These are phyloP conservation scores for Bryopsis sp. DNA, from an alignment of 139 green algal genomes.

Conservation along the genomic window DNA sequence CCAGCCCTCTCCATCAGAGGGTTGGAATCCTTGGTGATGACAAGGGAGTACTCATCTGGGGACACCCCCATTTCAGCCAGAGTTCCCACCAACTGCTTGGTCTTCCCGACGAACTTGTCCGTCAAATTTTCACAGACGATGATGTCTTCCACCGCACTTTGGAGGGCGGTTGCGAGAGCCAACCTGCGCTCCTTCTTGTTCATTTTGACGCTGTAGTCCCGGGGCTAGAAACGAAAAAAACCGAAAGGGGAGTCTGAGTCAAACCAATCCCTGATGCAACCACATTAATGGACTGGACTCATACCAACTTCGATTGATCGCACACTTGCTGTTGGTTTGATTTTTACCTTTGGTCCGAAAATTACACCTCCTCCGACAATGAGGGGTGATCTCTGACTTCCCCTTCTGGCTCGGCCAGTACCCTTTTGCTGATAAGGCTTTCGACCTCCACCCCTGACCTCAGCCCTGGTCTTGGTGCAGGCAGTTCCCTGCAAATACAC, in stretches of 20 bases:
- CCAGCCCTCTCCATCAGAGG: conserved; percentile 50
- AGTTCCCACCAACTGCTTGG: conserved; percentile 63
- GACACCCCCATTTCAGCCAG: conserved; percentile 55
- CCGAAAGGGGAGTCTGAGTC: not conserved
- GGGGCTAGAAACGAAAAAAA: conserved; percentile 49
- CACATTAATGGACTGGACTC: not conserved
- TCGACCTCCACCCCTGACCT: conserved; percentile 73
- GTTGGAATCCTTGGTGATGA: conserved; percentile 59
- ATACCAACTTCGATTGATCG: not conserved
- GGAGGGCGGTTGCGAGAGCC: conserved; percentile 85
- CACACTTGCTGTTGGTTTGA: not conserved
- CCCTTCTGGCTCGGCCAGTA: conserved; percentile 63
- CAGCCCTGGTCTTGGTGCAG: conserved; percentile 45
- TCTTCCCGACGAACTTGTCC: conserved; percentile 61
- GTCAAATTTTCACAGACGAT: conserved; percentile 58
- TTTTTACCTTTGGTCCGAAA: conserved; percentile 89
- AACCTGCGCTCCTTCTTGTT: conserved; percentile 98
- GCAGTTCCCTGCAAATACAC: conserved; percentile 11
- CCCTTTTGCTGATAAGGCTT: conserved; percentile 88
- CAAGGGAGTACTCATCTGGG: conserved; percentile 27
- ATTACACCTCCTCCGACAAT: conserved; percentile 69
- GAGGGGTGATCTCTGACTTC: conserved; percentile 59
- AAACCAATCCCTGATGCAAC: conserved; percentile 16
- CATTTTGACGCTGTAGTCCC: conserved; percentile 95
- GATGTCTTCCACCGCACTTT: conserved; percentile 73